Percentiles rank a stretch among this genome's conserved stretches.
These are phyloP conservation scores for Lyophyllum shimeji DNA, from an alignment of 768 basidiomycete genomes.

Conservation along the genomic window DNA sequence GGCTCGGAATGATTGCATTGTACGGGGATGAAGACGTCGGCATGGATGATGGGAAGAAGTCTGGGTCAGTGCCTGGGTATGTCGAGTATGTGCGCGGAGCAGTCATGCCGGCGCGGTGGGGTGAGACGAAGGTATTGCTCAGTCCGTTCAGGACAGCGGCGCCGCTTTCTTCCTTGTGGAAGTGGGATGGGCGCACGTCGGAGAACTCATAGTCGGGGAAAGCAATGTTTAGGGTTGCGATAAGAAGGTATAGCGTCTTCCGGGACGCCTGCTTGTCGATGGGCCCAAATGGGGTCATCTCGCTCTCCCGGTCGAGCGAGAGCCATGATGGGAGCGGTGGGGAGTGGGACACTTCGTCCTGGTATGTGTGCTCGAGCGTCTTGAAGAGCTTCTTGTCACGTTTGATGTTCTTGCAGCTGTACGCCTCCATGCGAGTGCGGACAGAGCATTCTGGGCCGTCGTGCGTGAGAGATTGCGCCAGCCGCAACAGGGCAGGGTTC, in stretches of 20 bases:
- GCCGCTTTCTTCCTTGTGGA: slow-evolving; percentile 79
- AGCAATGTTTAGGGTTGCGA: slow-evolving; percentile 94
- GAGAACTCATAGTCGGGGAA: slow-evolving; percentile 99
- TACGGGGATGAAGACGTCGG: slow-evolving; percentile 73
- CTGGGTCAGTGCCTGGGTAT: slow-evolving; percentile 71
- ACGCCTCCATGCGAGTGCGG: slow-evolving; percentile 92
- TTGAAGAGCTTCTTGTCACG: slow-evolving; percentile 97
- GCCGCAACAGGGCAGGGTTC: slow-evolving; percentile 71
- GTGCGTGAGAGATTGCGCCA: slow-evolving; percentile 79
- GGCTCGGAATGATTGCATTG: slow-evolving; percentile 56
- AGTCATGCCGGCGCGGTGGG: slow-evolving; percentile 60
- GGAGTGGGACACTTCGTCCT: slow-evolving; percentile 76
- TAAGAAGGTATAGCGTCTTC: slow-evolving; percentile 94
- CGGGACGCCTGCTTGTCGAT: slow-evolving; percentile 81
- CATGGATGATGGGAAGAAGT: slow-evolving; percentile 75
- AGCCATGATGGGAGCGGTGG: slow-evolving; percentile 85
- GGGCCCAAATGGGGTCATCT: slow-evolving; percentile 87
- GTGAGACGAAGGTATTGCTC: slow-evolving; percentile 78
- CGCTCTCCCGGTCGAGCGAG: slow-evolving; percentile 64
- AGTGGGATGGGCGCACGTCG: slow-evolving; percentile 86
- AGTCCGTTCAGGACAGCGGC: slow-evolving; percentile 82
- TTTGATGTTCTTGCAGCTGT: slow-evolving; percentile 96
- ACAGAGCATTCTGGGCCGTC: slow-evolving; percentile 88
- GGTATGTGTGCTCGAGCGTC: slow-evolving; percentile 84
- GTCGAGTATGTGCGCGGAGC: slow-evolving; percentile 85